Base-by-base conservation (phyloP, 2,329 filamentous ascomycete genomes). In the Emergomyces africanus region DNA sequence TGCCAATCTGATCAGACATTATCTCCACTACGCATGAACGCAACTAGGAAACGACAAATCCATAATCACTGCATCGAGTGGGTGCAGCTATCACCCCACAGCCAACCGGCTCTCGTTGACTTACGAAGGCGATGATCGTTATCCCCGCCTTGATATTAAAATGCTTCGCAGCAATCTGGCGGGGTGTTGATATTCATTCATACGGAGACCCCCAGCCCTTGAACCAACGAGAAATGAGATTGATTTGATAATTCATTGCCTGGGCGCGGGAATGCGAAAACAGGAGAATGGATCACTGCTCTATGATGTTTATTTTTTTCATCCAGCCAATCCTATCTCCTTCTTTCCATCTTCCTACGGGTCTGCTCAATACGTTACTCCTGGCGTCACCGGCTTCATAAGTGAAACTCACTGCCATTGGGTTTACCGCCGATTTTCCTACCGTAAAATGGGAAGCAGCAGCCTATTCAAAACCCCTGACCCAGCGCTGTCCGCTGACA, bases 401-500 rank as follows among this genome's bases (percentile, higher is more conserved):
- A 20, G 30, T 39, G 50, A 53, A 53, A 30, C 33, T 35, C 30
- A n/a, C 30, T 33, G 33, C 18, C 30, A n/a, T 14, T 37, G 14
- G 5, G 25, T 30, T 30, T 30, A 30, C 30, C 30, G 30, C 49
- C 49, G 10, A 30, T 18, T 30, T 8, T n/a, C 30, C 5, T 30
- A 15, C 30, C 15, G 2, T n/a, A n/a, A 15, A 15, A 6, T 23
- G 18, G 33, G n/a, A 25, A 37, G 37, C 25, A 37, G n/a, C 18
- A 53, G 6, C 9, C 30, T 9, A 1, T 30, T n/a, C 35, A 30
- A 33, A 33, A 3, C 18, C 56, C 18, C 46, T 63, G 2, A 30
- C 30, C 30, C 30, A 30, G 28, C 54, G 9, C 58, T 61, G 10
- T 59, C 64, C 37, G 65, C 62, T 2, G 65, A 65, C 14, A 60